Evolutionary conservation across 805 yeast genomes (phyloP).

Genomic region (Barnettozyma vustinii): DNA sequence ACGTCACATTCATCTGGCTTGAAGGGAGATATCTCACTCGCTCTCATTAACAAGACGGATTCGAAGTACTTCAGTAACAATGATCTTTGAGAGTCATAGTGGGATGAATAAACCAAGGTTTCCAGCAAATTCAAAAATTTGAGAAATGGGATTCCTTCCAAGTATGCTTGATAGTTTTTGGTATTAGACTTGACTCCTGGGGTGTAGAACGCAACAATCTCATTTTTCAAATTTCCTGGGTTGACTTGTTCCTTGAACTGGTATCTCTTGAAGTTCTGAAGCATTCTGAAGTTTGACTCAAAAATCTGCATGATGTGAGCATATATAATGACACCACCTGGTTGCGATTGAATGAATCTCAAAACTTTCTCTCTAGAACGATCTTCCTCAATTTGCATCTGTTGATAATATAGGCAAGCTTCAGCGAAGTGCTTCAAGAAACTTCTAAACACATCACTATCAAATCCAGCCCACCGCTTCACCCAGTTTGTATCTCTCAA

Average conservation of each 20-base stretch:
- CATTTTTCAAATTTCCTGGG: constrained; percentile 9
- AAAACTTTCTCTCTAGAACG: neutral
- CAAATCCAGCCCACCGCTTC: constrained; percentile 51
- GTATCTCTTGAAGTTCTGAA: constrained; percentile 16
- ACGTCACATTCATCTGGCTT: constrained; percentile 37
- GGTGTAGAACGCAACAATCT: constrained; percentile 15
- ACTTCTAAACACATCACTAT: constrained; percentile 53
- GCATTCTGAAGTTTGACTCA: constrained; percentile 16
- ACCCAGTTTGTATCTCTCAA: constrained; percentile 58
- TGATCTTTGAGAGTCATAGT: neutral
- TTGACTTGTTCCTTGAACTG: constrained; percentile 11
- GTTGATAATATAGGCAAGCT: constrained; percentile 1
- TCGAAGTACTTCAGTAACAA: constrained; percentile 8
- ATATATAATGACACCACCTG: constrained; percentile 22
- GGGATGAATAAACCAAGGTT: constrained; percentile 3
- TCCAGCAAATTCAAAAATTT: constrained; percentile 11
- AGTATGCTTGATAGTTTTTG: constrained; percentile 7
- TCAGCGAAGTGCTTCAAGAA: constrained; percentile 53
- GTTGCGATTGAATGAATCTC: constrained; percentile 6
- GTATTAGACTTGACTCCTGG: neutral
- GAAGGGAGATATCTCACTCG: constrained; percentile 30
- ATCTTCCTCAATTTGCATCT: neutral
- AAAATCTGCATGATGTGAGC: constrained; percentile 20
- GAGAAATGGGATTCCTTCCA: constrained; percentile 11
- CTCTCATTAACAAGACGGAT: constrained; percentile 26